phyloP scores from a whole-genome alignment of 192 early-diverging fungal species.

The Bifiguratus adelaidae region DNA sequence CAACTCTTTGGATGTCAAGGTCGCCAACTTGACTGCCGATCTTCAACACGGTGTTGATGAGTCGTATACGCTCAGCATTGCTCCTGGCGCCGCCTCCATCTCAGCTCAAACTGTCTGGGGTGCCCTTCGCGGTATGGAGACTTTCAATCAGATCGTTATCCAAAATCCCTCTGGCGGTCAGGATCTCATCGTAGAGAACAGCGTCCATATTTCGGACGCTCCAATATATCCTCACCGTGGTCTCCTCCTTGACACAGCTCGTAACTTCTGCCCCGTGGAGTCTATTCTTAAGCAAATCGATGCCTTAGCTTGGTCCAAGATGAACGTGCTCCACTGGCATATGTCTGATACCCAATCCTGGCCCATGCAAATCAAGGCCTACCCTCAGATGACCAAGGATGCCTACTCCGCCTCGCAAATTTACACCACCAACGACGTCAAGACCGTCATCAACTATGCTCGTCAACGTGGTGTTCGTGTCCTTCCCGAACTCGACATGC shows the following conservation, averaged over 20 bases:
- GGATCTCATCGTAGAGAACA: conserved; percentile 29
- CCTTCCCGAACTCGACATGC: conserved; percentile 82
- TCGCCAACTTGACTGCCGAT: conserved; percentile 28
- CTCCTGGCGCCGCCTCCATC: conserved; percentile 30
- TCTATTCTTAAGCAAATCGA: conserved; percentile 51
- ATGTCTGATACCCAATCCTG: conserved; percentile 58
- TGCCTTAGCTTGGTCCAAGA: conserved; percentile 62
- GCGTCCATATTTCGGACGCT: conserved; percentile 43
- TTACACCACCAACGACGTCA: conserved; percentile 60
- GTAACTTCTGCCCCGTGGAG: conserved; percentile 46
- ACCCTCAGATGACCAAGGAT: conserved; percentile 49
- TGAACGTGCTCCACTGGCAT: conserved; percentile 69
- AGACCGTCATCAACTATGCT: conserved; percentile 54
- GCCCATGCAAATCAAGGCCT: conserved; percentile 39
- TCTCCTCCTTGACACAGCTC: conserved; percentile 47
- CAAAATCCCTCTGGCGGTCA: conserved; percentile 24
- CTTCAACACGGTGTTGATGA: conserved; percentile 49
- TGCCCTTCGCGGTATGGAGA: conserved; percentile 55
- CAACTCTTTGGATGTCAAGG: conserved; percentile 25
- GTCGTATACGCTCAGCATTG: conserved; percentile 51
- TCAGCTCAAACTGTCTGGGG: conserved; percentile 48
- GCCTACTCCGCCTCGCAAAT: conserved; percentile 46
- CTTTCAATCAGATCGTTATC: conserved; percentile 50
- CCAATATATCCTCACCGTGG: conserved; percentile 51
- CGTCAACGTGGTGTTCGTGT: conserved; percentile 59